Conservation (phyloP, 2,329 filamentous ascomycete genomes). For the Bertia moriformis region DNA sequence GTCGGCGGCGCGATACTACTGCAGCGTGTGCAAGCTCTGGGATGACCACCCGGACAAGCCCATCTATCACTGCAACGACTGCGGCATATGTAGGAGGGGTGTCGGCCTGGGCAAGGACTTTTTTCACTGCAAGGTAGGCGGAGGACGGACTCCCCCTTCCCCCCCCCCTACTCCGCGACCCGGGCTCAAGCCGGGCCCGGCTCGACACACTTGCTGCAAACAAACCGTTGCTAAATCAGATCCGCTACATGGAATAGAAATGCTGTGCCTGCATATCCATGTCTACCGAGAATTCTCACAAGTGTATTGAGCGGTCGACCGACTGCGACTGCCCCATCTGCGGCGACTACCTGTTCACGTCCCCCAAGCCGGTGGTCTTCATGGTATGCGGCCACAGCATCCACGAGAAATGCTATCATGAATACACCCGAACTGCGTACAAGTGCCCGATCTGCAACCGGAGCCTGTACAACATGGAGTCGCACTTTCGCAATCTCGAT, state of each 20-base stretch:
- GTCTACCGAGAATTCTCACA: slow-evolving; percentile 68
- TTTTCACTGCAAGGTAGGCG: slow-evolving; percentile 81
- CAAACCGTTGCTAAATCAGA: too few species aligned
- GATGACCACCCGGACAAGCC: slow-evolving; percentile 80
- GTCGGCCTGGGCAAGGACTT: slow-evolving; percentile 91
- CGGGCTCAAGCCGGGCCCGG: too few species aligned
- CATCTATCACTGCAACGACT: slow-evolving; percentile 93
- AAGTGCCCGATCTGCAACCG: slow-evolving; percentile 95
- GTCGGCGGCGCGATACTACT: slow-evolving; percentile 78
- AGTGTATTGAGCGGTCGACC: slow-evolving; percentile 84
- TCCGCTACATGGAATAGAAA: too few species aligned
- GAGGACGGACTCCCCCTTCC: background rate
- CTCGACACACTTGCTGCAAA: too few species aligned
- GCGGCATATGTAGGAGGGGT: slow-evolving; percentile 84
- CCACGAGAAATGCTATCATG: slow-evolving; percentile 74
- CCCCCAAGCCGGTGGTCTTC: slow-evolving; percentile 74
- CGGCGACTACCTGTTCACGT: slow-evolving; percentile 91
- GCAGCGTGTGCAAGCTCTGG: slow-evolving; percentile 89
- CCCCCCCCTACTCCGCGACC: too few species aligned
- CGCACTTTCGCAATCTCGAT: slow-evolving; percentile 81
- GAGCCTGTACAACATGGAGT: slow-evolving; percentile 93
- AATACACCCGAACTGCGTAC: slow-evolving; percentile 80
- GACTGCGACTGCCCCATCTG: slow-evolving; percentile 96
- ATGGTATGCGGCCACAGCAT: slow-evolving; percentile 95
- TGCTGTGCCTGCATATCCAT: slow-evolving; percentile 93